Percentiles rank a stretch among this genome's conserved stretches.
These are phyloP conservation scores for Fibroporia radiculosa DNA, from an alignment of 768 basidiomycete genomes.

Conservation along the genomic window DNA sequence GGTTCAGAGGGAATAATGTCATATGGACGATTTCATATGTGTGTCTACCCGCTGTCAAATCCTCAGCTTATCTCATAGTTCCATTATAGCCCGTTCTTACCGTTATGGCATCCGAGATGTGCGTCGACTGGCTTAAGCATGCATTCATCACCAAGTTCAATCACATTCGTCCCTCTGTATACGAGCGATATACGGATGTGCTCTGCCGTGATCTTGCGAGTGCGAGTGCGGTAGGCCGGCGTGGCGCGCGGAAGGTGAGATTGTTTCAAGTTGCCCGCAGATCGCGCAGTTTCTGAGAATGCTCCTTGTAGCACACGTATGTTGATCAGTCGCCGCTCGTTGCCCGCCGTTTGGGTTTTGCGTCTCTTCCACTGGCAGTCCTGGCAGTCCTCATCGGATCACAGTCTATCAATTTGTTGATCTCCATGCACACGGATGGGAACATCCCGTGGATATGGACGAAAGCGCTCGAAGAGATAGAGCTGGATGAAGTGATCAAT, in stretches of 20 bases:
- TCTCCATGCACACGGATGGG: constrained; percentile 31
- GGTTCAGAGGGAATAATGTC: constrained; percentile 72
- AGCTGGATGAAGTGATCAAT: constrained; percentile 40
- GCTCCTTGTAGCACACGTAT: constrained; percentile 63
- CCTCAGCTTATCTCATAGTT: not conserved
- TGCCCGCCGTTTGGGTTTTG: constrained; percentile 88
- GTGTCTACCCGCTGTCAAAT: constrained; percentile 21
- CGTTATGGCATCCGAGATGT: constrained; percentile 85
- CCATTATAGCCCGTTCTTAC: constrained; percentile 74
- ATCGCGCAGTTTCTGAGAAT: not conserved
- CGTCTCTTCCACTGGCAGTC: constrained; percentile 85
- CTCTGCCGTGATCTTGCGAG: constrained; percentile 89
- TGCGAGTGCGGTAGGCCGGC: constrained; percentile 62
- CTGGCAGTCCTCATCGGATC: constrained; percentile 70
- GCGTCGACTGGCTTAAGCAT: constrained; percentile 98
- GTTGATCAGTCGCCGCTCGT: constrained; percentile 96
- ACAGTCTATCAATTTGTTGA: constrained; percentile 58
- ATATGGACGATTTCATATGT: constrained; percentile 90
- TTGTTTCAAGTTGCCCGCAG: no score
- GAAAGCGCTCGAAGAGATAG: constrained; percentile 28
- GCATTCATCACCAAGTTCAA: constrained; percentile 99
- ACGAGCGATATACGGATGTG: constrained; percentile 92
- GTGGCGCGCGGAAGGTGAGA: constrained; percentile 62
- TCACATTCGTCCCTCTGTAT: constrained; percentile 91
- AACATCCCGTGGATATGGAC: constrained; percentile 35